Evolutionary conservation across 2,329 filamentous ascomycete genomes (phyloP).

Genomic region (Hansfordia pulvinata): DNA sequence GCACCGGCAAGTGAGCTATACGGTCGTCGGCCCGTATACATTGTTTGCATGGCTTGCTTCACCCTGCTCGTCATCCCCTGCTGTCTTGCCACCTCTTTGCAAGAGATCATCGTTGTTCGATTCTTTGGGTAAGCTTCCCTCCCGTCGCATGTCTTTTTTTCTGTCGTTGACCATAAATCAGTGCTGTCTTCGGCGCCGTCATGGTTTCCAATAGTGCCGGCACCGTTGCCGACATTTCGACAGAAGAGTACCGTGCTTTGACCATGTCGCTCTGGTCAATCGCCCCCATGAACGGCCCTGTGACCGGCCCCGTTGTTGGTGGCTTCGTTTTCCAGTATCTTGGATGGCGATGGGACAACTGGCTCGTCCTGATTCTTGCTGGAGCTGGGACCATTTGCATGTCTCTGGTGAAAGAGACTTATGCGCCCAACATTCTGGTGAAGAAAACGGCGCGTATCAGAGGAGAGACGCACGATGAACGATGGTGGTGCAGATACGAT

Average conservation of each 20-base stretch:
- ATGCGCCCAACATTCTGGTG: constrained; percentile 57
- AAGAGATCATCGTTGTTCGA: constrained; percentile 54
- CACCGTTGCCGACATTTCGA: constrained; percentile 71
- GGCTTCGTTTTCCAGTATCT: constrained; percentile 67
- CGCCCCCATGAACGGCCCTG: constrained; percentile 61
- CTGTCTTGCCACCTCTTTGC: constrained; percentile 53
- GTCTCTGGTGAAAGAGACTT: constrained; percentile 56
- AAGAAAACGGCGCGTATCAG: constrained; percentile 49
- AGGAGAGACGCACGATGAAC: constrained; percentile 54
- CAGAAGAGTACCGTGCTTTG: constrained; percentile 66
- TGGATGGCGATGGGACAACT: constrained; percentile 82
- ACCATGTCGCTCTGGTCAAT: constrained; percentile 74
- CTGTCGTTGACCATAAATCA: constrained; percentile 15
- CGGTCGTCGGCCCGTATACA: constrained; percentile 55
- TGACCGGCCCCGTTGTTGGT: constrained; percentile 57
- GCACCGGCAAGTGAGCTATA: constrained; percentile 64
- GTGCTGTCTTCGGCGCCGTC: constrained; percentile 58
- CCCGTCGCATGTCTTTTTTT: constrained; percentile 1
- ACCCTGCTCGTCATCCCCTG: constrained; percentile 58
- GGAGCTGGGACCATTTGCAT: constrained; percentile 48
- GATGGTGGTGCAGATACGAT: constrained; percentile 75
- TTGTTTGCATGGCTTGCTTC: constrained; percentile 51
- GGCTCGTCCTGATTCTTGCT: constrained; percentile 62
- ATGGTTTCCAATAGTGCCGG: constrained; percentile 78
- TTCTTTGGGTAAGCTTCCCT: constrained; percentile 48